These are phyloP conservation scores for Serendipita sp. DNA, from an alignment of 768 basidiomycete species.

Conservation along the genomic window DNA sequence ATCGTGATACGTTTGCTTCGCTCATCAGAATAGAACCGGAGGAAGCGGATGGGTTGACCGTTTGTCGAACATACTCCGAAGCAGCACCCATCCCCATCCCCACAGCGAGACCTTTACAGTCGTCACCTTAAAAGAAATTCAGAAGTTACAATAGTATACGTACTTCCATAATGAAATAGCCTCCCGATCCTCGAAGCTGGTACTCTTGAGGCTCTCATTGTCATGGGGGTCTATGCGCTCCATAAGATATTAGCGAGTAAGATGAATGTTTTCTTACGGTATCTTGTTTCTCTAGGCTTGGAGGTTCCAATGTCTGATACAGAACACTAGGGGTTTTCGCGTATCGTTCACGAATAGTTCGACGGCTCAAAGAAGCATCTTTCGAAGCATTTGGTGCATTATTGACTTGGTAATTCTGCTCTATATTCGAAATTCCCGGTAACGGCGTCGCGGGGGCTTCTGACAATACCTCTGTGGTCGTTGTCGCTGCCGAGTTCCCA, in stretches of 20 bases:
- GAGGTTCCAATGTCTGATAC: neutral
- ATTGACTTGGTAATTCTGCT: neutral
- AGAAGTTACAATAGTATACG: conserved; percentile 11
- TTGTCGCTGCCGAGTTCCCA: neutral
- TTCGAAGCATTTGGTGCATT: neutral
- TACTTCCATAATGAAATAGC: conserved; percentile 88
- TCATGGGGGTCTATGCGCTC: neutral
- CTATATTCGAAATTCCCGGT: neutral
- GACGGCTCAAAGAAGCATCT: neutral
- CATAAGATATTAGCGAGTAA: neutral
- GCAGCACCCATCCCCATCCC: conserved; percentile 83
- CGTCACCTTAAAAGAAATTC: neutral
- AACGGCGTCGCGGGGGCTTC: neutral
- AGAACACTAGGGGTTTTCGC: neutral
- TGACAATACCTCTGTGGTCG: neutral
- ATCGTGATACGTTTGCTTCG: conserved; percentile 75
- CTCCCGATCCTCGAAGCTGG: conserved; percentile 82
- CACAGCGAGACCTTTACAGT: conserved; percentile 64
- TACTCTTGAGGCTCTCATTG: conserved; percentile 52
- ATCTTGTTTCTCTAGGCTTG: neutral
- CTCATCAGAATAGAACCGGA: conserved; percentile 57
- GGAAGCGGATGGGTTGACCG: conserved; percentile 24
- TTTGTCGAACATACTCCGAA: conserved; percentile 64
- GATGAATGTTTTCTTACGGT: neutral
- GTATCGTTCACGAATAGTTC: neutral